A percentile compares a stretch with the other conserved stretches of the same genome.
These are phyloP conservation scores for Alternaria tenuissima DNA, from an alignment of 2,329 filamentous ascomycete genomes.

Conservation along the genomic window DNA sequence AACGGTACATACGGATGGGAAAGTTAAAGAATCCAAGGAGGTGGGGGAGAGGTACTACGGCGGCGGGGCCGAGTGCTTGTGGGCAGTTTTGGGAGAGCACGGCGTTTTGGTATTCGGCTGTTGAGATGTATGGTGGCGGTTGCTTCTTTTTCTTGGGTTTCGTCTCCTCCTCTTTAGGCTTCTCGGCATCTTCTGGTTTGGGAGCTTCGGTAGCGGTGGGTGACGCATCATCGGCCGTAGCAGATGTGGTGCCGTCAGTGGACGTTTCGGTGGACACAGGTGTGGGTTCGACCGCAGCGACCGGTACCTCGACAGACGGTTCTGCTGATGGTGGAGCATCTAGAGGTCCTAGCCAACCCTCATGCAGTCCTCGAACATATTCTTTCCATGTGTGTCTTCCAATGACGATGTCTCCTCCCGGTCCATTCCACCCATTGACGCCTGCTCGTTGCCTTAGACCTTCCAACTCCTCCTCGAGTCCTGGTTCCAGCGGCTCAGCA, in stretches of 20 bases:
- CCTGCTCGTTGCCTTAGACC: constrained; percentile 71
- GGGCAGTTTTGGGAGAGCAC: constrained; percentile 72
- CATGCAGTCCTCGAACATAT: constrained; percentile 90
- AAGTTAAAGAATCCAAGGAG: constrained; percentile 93
- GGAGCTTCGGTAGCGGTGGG: constrained; percentile 42
- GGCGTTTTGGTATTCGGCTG: constrained; percentile 74
- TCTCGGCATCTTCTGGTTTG: constrained; percentile 37
- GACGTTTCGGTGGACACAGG: constrained; percentile 19
- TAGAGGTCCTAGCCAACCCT: constrained; percentile 93
- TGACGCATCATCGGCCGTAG: constrained; percentile 46
- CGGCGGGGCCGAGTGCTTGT: constrained; percentile 74
- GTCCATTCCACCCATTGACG: constrained; percentile 74
- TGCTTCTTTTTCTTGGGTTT: constrained; percentile 63
- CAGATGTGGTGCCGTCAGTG: constrained; percentile 19
- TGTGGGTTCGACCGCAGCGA: constrained; percentile 17
- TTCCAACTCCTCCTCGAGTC: constrained; percentile 67
- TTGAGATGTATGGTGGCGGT: constrained; percentile 75
- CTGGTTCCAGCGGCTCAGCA: constrained; percentile 55
- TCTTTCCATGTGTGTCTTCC: constrained; percentile 97
- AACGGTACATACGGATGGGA: constrained; percentile 83
- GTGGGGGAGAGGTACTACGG: constrained; percentile 81
- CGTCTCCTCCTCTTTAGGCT: constrained; percentile 50
- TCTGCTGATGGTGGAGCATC: constrained; percentile 61
- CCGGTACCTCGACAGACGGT: constrained; percentile 32
- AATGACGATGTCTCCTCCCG: constrained; percentile 85